Percentiles rank a stretch among this genome's conserved stretches.
Conservation (phyloP, 169 alveolate species). For the Eimeria falciformis region DNA sequence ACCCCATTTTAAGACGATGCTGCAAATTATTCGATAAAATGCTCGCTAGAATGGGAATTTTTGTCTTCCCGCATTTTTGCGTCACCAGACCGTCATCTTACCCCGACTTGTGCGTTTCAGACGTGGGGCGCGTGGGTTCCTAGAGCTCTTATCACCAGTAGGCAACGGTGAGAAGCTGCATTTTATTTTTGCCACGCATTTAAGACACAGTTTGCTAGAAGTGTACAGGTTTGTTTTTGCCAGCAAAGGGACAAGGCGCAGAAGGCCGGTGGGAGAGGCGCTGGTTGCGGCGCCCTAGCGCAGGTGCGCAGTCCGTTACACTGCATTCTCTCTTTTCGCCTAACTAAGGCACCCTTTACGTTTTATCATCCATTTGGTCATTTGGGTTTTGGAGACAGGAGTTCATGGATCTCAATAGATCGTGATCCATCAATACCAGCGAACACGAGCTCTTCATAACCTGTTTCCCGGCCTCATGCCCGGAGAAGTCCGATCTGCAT, state of each 20-base stretch:
- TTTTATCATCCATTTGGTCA: no score
- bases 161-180: conserved; percentile 43
- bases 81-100: conserved; percentile 25
- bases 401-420: no score
- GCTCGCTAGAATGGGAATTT: conserved; percentile 14
- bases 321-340: no score
- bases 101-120: conserved; percentile 50
- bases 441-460: no score
- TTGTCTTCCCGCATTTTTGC: neutral
- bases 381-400: no score
- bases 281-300: conserved; percentile 62
- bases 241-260: conserved; percentile 1
- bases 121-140: conserved; percentile 57
- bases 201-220: neutral
- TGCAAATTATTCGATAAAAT: neutral
- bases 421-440: no score
- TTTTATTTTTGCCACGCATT: conserved; percentile 34
- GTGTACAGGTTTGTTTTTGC: conserved; percentile 46
- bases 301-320: conserved; percentile 64
- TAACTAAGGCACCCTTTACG: no score
- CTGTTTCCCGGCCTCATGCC: no score
- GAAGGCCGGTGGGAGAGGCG: conserved; percentile 66
- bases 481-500: no score
- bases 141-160: conserved; percentile 35
- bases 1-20: conserved; percentile 47